Evolutionary conservation across 208 protist genomes (phyloP).

Genomic region (Trypanosomatidae sp.): DNA sequence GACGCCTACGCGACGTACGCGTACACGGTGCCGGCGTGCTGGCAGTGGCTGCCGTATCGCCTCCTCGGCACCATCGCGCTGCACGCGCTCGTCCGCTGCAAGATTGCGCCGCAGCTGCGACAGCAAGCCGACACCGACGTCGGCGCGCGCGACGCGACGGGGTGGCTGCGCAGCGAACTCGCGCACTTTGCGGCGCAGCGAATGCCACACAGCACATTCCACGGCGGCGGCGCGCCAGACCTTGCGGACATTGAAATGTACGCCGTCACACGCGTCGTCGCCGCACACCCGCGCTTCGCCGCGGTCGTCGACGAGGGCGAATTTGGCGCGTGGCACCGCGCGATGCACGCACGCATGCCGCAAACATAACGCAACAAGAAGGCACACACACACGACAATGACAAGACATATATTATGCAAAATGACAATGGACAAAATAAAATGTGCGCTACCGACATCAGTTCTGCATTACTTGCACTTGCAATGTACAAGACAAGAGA

Average conservation of each 20-base stretch:
- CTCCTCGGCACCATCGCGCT: constrained; percentile 34
- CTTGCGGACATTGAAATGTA: constrained; percentile 75
- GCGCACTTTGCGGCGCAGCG: constrained; percentile 17
- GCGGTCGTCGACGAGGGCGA: constrained; percentile 15
- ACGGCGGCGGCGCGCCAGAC: constrained; percentile 53
- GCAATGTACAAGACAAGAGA: too few relatives aligned
- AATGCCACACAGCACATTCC: constrained; percentile 18
- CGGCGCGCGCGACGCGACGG: constrained; percentile 8
- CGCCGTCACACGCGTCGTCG: constrained; percentile 46
- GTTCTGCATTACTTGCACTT: too few relatives aligned
- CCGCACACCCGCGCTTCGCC: constrained; percentile 29
- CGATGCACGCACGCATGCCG: constrained; percentile 18
- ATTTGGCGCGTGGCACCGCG: constrained; percentile 45
- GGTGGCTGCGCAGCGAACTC: constrained; percentile 37
- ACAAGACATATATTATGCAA: too few relatives aligned
- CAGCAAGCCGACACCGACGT: constrained; percentile 1
- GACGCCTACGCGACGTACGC: constrained; percentile 45
- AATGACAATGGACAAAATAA: too few relatives aligned
- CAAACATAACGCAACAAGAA: too few relatives aligned
- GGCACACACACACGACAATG: too few relatives aligned
- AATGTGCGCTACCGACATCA: too few relatives aligned
- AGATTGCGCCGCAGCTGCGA: constrained; percentile 23
- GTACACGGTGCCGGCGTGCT: constrained; percentile 27
- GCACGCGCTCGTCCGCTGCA: constrained; percentile 30
- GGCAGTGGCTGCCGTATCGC: constrained; percentile 50